Evolutionary conservation across 2,329 filamentous ascomycete genomes (phyloP).

Genomic region (Xylaria sp.): DNA sequence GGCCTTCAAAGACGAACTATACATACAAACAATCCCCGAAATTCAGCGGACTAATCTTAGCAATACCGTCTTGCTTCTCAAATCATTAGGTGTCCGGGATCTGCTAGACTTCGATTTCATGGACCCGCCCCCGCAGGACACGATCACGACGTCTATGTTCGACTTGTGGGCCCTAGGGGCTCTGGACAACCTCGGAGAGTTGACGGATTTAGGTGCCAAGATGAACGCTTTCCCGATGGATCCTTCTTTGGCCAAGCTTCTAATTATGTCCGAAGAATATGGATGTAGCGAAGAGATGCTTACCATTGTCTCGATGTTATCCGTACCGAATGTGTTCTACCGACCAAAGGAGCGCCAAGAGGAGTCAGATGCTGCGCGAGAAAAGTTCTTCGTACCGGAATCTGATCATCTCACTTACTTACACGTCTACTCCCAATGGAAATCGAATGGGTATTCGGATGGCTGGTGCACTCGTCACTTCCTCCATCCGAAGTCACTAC

Average conservation of each 20-base stretch:
- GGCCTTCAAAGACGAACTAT: constrained; percentile 95
- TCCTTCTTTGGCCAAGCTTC: constrained; percentile 90
- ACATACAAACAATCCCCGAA: constrained; percentile 96
- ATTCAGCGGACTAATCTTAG: constrained; percentile 96
- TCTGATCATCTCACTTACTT: constrained; percentile 96
- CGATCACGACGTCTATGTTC: constrained; percentile 95
- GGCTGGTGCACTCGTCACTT: constrained; percentile 95
- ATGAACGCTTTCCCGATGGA: constrained; percentile 99
- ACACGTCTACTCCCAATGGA: constrained; percentile 97
- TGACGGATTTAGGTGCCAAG: constrained; percentile 85
- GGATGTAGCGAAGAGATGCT: constrained; percentile 97
- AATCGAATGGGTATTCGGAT: constrained; percentile 87
- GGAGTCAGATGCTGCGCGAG: constrained; percentile 92
- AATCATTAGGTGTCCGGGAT: constrained; percentile 93
- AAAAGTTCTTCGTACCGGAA: constrained; percentile 98
- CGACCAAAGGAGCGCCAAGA: constrained; percentile 96
- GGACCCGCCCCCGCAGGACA: constrained; percentile 98
- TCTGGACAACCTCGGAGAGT: constrained; percentile 90
- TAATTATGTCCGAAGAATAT: constrained; percentile 91
- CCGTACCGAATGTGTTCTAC: constrained; percentile 96
- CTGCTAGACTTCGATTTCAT: constrained; percentile 98
- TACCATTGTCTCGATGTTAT: constrained; percentile 97
- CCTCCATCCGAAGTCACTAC: constrained; percentile 91
- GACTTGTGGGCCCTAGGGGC: constrained; percentile 97
- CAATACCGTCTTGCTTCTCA: constrained; percentile 93